Conservation (phyloP, 176 grass and related monocot species). For the Tillandsia leiboldiana region DNA sequence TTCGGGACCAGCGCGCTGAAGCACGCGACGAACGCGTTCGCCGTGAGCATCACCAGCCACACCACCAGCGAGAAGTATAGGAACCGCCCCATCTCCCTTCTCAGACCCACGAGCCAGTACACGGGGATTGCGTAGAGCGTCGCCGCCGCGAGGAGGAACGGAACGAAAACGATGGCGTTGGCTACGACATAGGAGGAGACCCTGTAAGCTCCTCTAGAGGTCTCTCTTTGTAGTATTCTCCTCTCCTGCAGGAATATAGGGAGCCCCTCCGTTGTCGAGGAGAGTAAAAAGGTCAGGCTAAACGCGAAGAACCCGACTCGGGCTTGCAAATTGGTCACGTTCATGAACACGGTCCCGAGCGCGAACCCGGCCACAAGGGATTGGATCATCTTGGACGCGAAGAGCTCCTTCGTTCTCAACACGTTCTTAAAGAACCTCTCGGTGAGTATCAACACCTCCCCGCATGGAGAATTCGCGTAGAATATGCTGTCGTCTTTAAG, state of each 20-base stretch:
- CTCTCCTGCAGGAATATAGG: conserved; percentile 86
- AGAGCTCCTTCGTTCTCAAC: conserved; percentile 61
- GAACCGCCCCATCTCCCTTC: conserved; percentile 40
- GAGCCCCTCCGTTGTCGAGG: conserved; percentile 70
- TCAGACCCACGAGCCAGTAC: conserved; percentile 80
- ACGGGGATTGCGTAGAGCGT: conserved; percentile 56
- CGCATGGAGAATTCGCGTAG: conserved; percentile 48
- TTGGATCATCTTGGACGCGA: conserved; percentile 52
- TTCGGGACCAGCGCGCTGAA: conserved; percentile 71
- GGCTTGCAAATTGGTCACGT: conserved; percentile 46
- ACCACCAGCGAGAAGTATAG: conserved; percentile 76
- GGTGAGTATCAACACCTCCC: conserved; percentile 45
- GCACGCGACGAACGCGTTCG: conserved; percentile 73
- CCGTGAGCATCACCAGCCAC: conserved; percentile 85
- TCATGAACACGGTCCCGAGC: conserved; percentile 74
- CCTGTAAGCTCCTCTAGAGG: conserved; percentile 71
- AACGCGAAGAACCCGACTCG: conserved; percentile 89
- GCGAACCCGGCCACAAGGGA: conserved; percentile 38
- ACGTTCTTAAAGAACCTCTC: conserved; percentile 53
- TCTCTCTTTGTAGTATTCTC: conserved; percentile 67
- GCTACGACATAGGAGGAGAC: conserved; percentile 68
- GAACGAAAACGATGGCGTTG: conserved; percentile 57
- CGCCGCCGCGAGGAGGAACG: conserved; percentile 55
- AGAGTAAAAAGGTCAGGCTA: conserved; percentile 79
- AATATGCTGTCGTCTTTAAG: conserved; percentile 3